Evolutionary conservation across 441 rosid genomes (phyloP), one percentile per base, ranked within the genome.

Genomic region (Flueggea neowawraea): DNA sequence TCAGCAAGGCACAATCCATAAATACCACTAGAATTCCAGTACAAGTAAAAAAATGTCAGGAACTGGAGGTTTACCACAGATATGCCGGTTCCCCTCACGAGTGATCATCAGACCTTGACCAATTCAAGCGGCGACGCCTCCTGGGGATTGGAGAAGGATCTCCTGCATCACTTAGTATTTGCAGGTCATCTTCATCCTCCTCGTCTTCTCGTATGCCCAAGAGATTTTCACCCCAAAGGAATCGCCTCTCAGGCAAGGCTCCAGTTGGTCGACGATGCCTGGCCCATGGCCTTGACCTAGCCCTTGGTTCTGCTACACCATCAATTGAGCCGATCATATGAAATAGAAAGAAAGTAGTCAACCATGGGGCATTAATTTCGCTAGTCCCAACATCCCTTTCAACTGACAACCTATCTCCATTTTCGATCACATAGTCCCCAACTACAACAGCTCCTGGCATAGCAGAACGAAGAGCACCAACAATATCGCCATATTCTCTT

Each of bases 391-490:
- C 68, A 61, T 78, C 96, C 64, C 91, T 83, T 62, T 76, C 91
- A 55, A 65, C 75, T 12, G 87, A 44, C n/a, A 81, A 66, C 70
- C 91, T 86, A 61, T 87, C 91, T 48, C 96, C 90, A 74, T 88
- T 85, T 67, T 93, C 98, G 16, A 93, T 80, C 13, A 84, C 96
- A 77, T 90, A 94, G 71, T 94, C 98, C 49, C 97, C 98, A 66
- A 93, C 91, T 9, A 93, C 96, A 44, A 90, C 77, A 64, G 96
- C 95, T 65, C 97, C 97, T 0, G 98, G 98, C 66, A 90, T 87
- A 22, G 98, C 92, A 16, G 98, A 85, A 47, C 78, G 96, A 47
- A 90, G 74, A 10, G 97, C 86, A 81, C 99, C 89, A 52, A 91
- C 80, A 52, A 95, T 75, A 76, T 95, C 97, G 2, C 97, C 97